Conservation (phyloP, 2,329 filamentous ascomycete genomes). For the Xylaria sp. region DNA sequence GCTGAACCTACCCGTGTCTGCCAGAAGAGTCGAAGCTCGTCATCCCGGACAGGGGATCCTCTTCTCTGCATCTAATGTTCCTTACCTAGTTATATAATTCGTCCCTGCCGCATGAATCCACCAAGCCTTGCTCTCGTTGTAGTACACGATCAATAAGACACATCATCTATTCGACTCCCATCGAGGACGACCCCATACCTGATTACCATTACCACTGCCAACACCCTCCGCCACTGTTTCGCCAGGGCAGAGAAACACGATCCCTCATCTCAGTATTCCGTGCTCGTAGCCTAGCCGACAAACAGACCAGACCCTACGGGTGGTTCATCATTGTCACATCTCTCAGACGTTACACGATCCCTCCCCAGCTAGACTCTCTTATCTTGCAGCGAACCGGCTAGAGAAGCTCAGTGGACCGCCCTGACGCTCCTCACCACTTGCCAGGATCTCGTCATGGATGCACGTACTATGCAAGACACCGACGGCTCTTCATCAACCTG, state of each 20-base stretch:
- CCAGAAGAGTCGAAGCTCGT: conserved; percentile 17
- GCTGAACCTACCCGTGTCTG: conserved; percentile 14
- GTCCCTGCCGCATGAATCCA: conserved; percentile 4
- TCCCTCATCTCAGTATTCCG: neutral
- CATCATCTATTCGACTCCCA: conserved; percentile 2
- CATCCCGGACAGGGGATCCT: conserved; percentile 9
- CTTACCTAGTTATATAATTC: conserved; percentile 1
- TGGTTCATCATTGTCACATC: conserved; percentile 5
- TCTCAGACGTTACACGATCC: conserved; percentile 6
- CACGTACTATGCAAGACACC: conserved; percentile 35
- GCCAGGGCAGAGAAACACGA: neutral
- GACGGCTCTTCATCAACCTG: conserved; percentile 32
- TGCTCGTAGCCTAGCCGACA: neutral
- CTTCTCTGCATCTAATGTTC: conserved; percentile 9
- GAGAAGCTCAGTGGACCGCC: conserved; percentile 19
- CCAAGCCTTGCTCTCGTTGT: conserved; percentile 9
- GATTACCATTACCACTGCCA: neutral
- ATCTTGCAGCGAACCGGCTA: conserved; percentile 9
- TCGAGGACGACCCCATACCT: conserved; percentile 6
- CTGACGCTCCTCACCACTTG: conserved; percentile 22
- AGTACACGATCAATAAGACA: conserved; percentile 11
- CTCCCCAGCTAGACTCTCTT: neutral
- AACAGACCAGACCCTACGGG: conserved; percentile 1
- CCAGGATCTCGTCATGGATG: conserved; percentile 33
- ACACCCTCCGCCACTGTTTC: neutral